Conservation (phyloP, 2,329 filamentous ascomycete genomes). For the Xylaria sp. region DNA sequence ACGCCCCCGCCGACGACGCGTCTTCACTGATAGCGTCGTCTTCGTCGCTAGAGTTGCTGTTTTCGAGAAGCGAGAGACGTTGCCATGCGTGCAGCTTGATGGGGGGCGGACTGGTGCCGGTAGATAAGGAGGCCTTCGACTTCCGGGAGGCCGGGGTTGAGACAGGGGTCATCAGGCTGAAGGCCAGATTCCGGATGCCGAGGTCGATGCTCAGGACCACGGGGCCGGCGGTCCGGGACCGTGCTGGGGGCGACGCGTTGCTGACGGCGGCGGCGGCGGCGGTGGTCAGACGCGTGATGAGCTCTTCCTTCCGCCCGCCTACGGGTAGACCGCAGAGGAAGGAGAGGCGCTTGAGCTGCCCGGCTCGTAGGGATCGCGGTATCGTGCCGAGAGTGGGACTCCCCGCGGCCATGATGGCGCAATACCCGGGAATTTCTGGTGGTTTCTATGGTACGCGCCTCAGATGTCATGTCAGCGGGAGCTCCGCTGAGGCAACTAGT, state of each 20-base stretch:
- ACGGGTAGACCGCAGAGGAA: conserved; percentile 68
- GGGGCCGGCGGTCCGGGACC: conserved; percentile 22
- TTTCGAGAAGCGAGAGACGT: conserved; percentile 42
- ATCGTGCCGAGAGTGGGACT: conserved; percentile 9
- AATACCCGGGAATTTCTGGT: not conserved
- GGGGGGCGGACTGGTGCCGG: conserved; percentile 37
- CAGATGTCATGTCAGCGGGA: not conserved
- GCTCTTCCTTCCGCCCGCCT: conserved; percentile 68
- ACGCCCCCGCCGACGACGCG: conserved; percentile 33
- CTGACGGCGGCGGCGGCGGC: conserved; percentile 47
- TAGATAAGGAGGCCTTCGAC: not conserved
- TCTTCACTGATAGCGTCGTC: not conserved
- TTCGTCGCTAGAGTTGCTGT: not conserved
- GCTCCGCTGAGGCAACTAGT: conserved; percentile 2
- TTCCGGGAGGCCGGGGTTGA: not conserved
- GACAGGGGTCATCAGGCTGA: conserved; percentile 65
- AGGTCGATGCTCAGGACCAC: conserved; percentile 83
- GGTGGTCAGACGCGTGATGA: conserved; percentile 62
- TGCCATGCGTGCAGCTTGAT: conserved; percentile 51
- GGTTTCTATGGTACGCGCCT: not conserved
- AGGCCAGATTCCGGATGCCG: conserved; percentile 84
- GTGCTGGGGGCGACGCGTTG: not conserved
- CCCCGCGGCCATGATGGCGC: conserved; percentile 12
- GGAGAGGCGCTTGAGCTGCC: conserved; percentile 69
- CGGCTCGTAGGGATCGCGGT: conserved; percentile 52